Conservation (phyloP, 208 protist genomes). For the Acanthamoeba rhysodes region DNA sequence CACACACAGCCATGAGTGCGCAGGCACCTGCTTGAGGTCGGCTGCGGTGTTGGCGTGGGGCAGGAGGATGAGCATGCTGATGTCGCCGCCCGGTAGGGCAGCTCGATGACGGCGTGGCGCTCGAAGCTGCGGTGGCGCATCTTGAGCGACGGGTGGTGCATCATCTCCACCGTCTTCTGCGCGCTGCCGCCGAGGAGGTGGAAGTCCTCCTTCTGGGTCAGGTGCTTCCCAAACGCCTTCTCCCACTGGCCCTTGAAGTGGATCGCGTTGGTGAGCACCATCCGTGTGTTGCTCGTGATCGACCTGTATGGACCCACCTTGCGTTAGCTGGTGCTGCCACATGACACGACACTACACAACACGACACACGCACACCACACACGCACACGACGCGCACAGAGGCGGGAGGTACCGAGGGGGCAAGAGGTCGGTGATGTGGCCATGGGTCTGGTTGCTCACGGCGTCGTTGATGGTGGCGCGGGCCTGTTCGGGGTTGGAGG, state of each 20-base stretch:
- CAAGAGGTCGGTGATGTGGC: background rate
- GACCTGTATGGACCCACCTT: background rate
- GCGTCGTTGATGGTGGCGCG: background rate
- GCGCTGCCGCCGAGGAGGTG: background rate
- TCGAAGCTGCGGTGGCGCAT: background rate
- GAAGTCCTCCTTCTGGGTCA: background rate
- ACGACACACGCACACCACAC: no score
- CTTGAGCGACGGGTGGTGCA: background rate
- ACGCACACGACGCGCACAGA: no score
- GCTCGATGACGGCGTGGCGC: background rate
- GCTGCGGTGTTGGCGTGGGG: background rate
- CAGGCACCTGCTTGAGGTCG: background rate
- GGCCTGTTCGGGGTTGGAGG: background rate
- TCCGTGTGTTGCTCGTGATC: background rate
- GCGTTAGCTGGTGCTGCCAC: background rate
- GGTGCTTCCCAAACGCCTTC: background rate
- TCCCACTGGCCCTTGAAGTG: constrained; percentile 54
- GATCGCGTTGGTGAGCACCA: constrained; percentile 41
- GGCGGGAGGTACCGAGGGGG: background rate
- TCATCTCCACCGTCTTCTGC: constrained; percentile 7
- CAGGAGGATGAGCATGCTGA: constrained; percentile 17
- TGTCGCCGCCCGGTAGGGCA: constrained; percentile 21
- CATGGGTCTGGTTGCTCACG: background rate
- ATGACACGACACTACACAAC: no score
- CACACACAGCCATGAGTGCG: no score